Base-by-base conservation (phyloP, 1,284 basidiomycete genomes). In the Agaricales sp. region DNA sequence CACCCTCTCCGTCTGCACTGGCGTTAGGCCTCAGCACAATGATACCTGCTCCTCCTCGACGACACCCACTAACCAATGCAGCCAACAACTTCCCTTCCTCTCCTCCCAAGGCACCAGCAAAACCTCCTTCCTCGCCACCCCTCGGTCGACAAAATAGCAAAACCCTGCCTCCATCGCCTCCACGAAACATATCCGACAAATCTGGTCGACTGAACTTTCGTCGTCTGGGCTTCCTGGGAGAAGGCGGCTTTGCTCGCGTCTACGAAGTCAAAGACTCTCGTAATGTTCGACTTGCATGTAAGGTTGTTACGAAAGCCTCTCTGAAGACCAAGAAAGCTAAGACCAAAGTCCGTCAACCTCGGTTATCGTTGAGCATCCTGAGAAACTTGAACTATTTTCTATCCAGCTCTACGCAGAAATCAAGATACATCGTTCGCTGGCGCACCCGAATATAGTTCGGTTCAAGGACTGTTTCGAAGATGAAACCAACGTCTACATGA, bases 391-490 rank as follows among this genome's bases (percentile, higher is more conserved):
- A n/a, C 22, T 46, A 73, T 8, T 26, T 26, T 35, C 8, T n/a
- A 11, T 30, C 16, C 47, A 87, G 93, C 80, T 98, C 52, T 97
- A 95, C 60, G 94, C 94, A 53, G 95, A 99, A 75, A 98, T 99
- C 65, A 97, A 96, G 74, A 93, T 99, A 50, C 95, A 99, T 67
- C 82, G 87, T 53, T 87, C 92, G 18, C 78, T 98, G 49, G 68
- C 82, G 30, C 95, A 99, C 60, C 89, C 92, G 20, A 93, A 99
- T 66, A 89, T 99, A 53, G 93, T 98, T 53, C 70, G 73, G 16
- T 98, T 99, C 63, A 76, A 88, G 51, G 92, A 97, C 56, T 95
- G 92, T 64, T 98, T 98, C 62, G 94, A 99, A 67, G 95, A 97
- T 62, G 77, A 83, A 6, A 84, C 91, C 47, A 94, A 98, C 64